Conservation (phyloP, 2,329 filamentous ascomycete species). For the Graphilbum sp. region DNA sequence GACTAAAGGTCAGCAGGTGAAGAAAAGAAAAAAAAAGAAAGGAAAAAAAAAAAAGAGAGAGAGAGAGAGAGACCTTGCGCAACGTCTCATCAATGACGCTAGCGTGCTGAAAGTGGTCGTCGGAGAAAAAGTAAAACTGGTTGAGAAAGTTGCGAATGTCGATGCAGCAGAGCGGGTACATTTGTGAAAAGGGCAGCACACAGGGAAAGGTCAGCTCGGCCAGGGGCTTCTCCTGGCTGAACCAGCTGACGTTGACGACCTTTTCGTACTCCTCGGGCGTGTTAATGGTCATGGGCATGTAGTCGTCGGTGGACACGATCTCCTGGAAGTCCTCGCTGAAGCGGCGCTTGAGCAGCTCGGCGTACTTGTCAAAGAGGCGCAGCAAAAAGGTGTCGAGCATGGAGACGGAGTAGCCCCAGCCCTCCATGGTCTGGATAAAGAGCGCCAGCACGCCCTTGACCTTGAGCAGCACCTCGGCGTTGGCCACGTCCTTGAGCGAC, state of each 20-base stretch:
- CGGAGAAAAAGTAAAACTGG: constrained; percentile 95
- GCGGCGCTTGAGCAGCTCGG: constrained; percentile 71
- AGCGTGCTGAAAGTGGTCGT: constrained; percentile 87
- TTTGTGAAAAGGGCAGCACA: constrained; percentile 94
- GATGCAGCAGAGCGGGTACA: constrained; percentile 97
- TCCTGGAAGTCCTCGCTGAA: constrained; percentile 96
- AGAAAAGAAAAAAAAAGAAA: too few relatives aligned
- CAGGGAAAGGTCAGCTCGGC: constrained; percentile 79
- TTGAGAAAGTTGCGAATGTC: constrained; percentile 96
- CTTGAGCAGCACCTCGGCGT: constrained; percentile 80
- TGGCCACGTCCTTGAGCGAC: constrained; percentile 62
- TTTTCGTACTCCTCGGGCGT: constrained; percentile 85
- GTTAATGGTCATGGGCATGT: constrained; percentile 98
- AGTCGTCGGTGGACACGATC: constrained; percentile 83
- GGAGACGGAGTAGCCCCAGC: constrained; percentile 76
- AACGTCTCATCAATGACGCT: constrained; percentile 83
- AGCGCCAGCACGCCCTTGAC: constrained; percentile 86
- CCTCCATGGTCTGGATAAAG: constrained; percentile 98
- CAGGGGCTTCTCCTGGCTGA: constrained; percentile 61
- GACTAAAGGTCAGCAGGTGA: constrained; percentile 36
- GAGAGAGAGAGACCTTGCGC: constrained; percentile 52
- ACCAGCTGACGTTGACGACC: constrained; percentile 93
- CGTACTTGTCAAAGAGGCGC: constrained; percentile 86
- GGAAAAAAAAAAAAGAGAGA: too few relatives aligned
- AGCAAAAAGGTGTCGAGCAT: constrained; percentile 72